Percentiles rank a stretch among this genome's conserved stretches.
Evolutionary conservation across 2,329 filamentous ascomycete genomes (phyloP).

Genomic region (Ophiostoma ips): DNA sequence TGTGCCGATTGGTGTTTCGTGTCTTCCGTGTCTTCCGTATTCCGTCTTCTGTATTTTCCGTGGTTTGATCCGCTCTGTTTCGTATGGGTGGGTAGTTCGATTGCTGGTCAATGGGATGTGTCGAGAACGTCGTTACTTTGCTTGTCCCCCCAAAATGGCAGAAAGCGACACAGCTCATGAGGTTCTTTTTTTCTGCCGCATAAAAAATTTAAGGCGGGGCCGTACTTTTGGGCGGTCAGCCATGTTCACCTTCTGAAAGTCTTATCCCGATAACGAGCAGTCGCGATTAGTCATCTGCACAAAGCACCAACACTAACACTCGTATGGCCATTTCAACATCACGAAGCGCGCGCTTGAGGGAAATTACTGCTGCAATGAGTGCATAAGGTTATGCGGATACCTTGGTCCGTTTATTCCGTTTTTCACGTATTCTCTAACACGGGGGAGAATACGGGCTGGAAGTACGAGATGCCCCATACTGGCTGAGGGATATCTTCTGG

Average conservation of each 20-base stretch:
- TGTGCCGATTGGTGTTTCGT: background rate
- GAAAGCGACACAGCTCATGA: too few species aligned
- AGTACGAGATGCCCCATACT: too few species aligned
- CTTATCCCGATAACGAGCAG: too few species aligned
- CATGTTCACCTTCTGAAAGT: background rate
- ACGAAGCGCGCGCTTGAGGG: background rate
- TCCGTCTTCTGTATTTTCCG: too few species aligned
- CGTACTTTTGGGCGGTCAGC: slow-evolving; percentile 6
- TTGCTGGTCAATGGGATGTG: background rate
- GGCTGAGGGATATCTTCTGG: too few species aligned
- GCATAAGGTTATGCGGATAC: background rate
- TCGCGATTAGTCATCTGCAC: background rate
- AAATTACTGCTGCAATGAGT: background rate
- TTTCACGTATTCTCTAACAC: too few species aligned
- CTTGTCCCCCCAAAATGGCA: too few species aligned
- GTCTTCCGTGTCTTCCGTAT: too few species aligned
- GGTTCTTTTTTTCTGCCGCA: slow-evolving; percentile 5
- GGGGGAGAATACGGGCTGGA: too few species aligned
- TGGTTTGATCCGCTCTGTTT: too few species aligned
- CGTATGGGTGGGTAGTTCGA: too few species aligned
- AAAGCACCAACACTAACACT: background rate
- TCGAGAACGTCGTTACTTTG: background rate
- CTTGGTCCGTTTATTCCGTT: too few species aligned
- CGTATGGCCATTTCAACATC: background rate
- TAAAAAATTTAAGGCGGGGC: slow-evolving; percentile 5